Evolutionary conservation across 129 eudicot genomes (phyloP).

Genomic region (Arctium lappa): DNA sequence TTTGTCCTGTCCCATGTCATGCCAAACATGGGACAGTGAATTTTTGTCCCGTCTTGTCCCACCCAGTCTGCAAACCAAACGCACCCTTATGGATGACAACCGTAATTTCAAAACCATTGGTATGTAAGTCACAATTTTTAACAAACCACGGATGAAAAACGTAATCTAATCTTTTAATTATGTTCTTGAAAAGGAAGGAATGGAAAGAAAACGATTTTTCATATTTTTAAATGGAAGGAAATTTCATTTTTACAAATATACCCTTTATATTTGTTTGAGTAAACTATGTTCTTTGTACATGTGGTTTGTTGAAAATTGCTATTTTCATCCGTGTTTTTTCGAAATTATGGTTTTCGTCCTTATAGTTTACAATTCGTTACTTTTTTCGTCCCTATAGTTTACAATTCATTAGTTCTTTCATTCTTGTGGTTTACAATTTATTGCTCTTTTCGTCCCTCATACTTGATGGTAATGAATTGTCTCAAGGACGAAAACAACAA

Average conservation of each 20-base stretch:
- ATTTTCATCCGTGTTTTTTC: background rate
- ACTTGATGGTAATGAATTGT: background rate
- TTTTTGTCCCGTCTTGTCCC: no score
- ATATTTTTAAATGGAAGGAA: background rate
- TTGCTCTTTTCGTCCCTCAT: background rate
- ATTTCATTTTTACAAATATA: background rate
- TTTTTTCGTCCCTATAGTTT: background rate
- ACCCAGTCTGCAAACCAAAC: no score
- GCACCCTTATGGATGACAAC: no score
- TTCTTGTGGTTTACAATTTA: background rate
- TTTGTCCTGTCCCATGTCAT: no score
- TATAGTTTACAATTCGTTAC: background rate
- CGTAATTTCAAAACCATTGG: no score
- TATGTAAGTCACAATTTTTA: no score
- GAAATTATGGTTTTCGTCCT: background rate
- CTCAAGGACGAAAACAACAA: background rate
- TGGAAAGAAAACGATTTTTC: background rate
- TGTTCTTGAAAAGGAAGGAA: background rate
- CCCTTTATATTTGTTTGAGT: background rate
- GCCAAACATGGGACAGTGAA: no score
- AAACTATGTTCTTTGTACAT: background rate
- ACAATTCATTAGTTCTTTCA: background rate
- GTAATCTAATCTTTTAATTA: no score
- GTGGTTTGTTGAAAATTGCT: background rate
- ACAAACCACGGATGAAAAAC: no score